Percentiles rank a stretch among this genome's conserved stretches.
Conservation (phyloP, 2,329 filamentous ascomycete genomes). For the Monosporascus sp. region DNA sequence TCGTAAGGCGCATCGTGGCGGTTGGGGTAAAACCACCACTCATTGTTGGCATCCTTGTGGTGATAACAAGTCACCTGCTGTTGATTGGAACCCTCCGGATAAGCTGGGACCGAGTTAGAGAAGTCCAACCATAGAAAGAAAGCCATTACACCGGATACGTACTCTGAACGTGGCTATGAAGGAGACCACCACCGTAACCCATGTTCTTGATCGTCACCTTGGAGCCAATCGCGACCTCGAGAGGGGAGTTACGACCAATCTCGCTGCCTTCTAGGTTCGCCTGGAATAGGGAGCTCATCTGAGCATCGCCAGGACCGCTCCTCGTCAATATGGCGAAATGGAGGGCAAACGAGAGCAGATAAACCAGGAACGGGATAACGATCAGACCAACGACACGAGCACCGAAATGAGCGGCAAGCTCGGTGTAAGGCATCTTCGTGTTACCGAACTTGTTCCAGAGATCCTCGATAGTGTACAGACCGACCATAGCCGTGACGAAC, state of each 20-base stretch:
- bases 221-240: constrained; percentile 87
- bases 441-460: constrained; percentile 98
- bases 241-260: constrained; percentile 88
- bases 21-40: constrained; percentile 99
- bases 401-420: constrained; percentile 70
- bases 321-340: constrained; percentile 93
- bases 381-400: constrained; percentile 85
- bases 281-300: constrained; percentile 99
- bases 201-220: constrained; percentile 96
- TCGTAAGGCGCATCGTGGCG: constrained; percentile 70
- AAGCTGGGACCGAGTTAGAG: constrained; percentile 40
- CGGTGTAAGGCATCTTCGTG: constrained; percentile 66
- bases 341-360: constrained; percentile 90
- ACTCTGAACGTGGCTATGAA: constrained; percentile 92
- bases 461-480: constrained; percentile 92
- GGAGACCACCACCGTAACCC: constrained; percentile 94
- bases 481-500: constrained; percentile 91
- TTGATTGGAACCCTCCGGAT: constrained; percentile 85
- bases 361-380: constrained; percentile 80
- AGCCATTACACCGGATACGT: constrained; percentile 7
- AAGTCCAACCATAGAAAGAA: neutral
- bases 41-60: constrained; percentile 99
- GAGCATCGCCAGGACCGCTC: constrained; percentile 93
- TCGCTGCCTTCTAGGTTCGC: constrained; percentile 91
- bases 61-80: constrained; percentile 99